phyloP scores from a whole-genome alignment of 2,329 filamentous ascomycete genomes.

The Aspergillus chevalieri region DNA sequence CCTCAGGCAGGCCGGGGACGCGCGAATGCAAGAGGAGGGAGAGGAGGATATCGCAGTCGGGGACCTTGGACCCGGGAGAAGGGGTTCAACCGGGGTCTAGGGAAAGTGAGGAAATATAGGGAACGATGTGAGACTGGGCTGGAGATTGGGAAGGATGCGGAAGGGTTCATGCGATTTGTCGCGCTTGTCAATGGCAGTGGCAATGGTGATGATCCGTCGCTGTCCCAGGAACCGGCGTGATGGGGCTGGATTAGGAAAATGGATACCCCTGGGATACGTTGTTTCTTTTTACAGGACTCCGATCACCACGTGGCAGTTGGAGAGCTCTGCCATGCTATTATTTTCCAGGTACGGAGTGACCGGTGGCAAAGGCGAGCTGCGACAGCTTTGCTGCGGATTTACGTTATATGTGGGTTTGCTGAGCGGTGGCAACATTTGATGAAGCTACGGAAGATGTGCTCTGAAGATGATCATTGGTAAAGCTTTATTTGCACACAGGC shows the following conservation, averaged over 20 bases:
- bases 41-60: conserved; percentile 21
- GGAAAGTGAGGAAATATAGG: conserved; percentile 33
- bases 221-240: not conserved
- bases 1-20: conserved; percentile 14
- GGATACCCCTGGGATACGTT: no score
- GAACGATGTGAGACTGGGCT: conserved; percentile 31
- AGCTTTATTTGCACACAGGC: no score
- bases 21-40: conserved; percentile 20
- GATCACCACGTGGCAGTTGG: no score
- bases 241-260: not conserved
- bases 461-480: no score
- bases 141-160: conserved; percentile 25
- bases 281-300: no score
- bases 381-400: no score
- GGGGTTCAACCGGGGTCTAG: conserved; percentile 37
- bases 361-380: no score
- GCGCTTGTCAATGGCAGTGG: conserved; percentile 23
- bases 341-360: no score
- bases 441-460: no score
- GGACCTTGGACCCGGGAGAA: conserved; percentile 39
- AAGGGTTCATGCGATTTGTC: conserved; percentile 34
- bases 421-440: not conserved
- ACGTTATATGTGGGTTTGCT: not conserved
- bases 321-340: no score
- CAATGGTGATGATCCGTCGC: not conserved